Conservation (phyloP, 2,329 filamentous ascomycete genomes). For the Fusarium torreyae region DNA sequence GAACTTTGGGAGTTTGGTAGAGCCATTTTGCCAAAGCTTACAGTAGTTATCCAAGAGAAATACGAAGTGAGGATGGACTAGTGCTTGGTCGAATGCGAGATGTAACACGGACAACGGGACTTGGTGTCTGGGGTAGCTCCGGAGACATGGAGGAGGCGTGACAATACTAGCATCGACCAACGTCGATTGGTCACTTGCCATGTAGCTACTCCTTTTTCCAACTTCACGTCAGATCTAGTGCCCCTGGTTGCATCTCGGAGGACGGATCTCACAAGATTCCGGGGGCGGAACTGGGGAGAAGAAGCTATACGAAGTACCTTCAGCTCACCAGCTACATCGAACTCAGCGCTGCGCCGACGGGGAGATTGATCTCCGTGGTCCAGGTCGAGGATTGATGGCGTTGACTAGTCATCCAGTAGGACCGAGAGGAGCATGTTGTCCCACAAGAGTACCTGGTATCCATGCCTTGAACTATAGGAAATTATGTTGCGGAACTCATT, state of each 20-base stretch:
- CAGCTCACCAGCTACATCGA: constrained; percentile 26
- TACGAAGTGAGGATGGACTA: constrained; percentile 17
- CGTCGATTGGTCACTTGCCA: background rate
- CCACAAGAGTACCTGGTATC: background rate
- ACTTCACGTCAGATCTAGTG: background rate
- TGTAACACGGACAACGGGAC: constrained; percentile 33
- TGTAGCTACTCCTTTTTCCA: background rate
- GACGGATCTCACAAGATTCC: background rate
- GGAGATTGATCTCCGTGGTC: constrained; percentile 32
- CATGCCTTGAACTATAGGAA: background rate
- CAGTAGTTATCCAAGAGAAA: background rate
- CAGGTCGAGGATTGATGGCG: background rate
- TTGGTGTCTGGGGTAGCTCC: constrained; percentile 35
- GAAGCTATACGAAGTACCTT: background rate
- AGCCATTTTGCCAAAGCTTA: background rate
- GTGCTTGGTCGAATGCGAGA: constrained; percentile 17
- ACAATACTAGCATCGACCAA: background rate
- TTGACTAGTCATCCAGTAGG: background rate
- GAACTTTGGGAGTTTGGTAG: constrained; percentile 6
- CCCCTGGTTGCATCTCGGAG: background rate
- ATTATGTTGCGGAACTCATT: constrained; percentile 11
- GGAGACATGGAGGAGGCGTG: constrained; percentile 44
- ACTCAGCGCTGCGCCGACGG: constrained; percentile 22
- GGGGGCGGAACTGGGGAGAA: background rate
- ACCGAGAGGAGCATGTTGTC: background rate